These are phyloP conservation scores for Endoconidiophora laricicola DNA, from an alignment of 2,329 filamentous ascomycete species.

Conservation along the genomic window DNA sequence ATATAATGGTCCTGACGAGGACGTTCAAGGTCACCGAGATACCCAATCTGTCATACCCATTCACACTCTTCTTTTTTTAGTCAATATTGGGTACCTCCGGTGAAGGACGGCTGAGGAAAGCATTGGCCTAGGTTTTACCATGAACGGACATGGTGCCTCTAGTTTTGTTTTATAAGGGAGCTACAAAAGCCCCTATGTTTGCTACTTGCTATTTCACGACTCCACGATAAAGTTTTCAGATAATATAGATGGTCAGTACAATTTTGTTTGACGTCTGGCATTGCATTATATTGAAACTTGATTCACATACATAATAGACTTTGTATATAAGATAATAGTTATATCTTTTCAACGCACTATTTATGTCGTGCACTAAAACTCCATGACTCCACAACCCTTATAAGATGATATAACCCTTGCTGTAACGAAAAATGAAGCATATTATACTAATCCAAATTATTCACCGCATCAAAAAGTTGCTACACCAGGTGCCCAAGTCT, in stretches of 20 bases:
- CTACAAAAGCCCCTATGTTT: not conserved
- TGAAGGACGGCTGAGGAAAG: slow-evolving; percentile 7
- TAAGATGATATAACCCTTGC: slow-evolving; percentile 13
- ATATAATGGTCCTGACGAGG: slow-evolving; percentile 8
- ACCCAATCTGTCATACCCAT: not conserved
- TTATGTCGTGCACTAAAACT: not conserved
- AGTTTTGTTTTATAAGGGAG: not conserved
- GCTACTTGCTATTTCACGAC: not conserved
- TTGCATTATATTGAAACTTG: too few relatives aligned
- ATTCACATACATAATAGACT: too few relatives aligned
- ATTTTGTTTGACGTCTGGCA: too few relatives aligned
- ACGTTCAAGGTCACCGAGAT: slow-evolving; percentile 5
- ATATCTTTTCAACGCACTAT: too few relatives aligned
- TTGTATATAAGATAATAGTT: too few relatives aligned
- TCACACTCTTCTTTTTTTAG: not conserved
- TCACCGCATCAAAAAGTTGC: slow-evolving; percentile 31
- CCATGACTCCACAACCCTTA: slow-evolving; percentile 15
- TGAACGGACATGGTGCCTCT: slow-evolving; percentile 10
- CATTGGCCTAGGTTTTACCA: slow-evolving; percentile 10
- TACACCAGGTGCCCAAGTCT: slow-evolving; percentile 64
- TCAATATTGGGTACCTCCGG: not conserved
- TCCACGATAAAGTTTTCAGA: too few relatives aligned
- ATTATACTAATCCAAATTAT: not conserved
- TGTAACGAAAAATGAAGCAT: slow-evolving; percentile 9
- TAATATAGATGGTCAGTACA: too few relatives aligned